A percentile compares a stretch with the other conserved stretches of the same genome.
phyloP scores from a whole-genome alignment of 495 filamentous ascomycete genomes.

The Podospora appendiculata region DNA sequence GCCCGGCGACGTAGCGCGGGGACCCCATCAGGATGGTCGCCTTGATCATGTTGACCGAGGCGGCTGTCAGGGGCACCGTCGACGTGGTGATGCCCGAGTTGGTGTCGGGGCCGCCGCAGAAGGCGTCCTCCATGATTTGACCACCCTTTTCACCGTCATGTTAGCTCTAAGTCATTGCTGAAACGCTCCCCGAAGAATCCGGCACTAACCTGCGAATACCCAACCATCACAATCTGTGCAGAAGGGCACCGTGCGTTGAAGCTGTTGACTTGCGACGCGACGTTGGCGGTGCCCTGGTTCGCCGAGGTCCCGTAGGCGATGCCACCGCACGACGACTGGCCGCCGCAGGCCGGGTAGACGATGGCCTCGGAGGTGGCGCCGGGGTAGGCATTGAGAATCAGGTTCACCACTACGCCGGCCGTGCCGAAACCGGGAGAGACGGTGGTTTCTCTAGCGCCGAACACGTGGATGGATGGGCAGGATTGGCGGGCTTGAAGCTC shows the following conservation, averaged over 20 bases:
- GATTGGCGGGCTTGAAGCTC: slow-evolving; percentile 22
- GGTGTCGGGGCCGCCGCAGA: slow-evolving; percentile 49
- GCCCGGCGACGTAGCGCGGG: slow-evolving; percentile 44
- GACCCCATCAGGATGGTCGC: slow-evolving; percentile 57
- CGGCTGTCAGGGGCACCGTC: slow-evolving; percentile 35
- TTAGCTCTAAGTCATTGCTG: neutral
- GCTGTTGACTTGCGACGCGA: slow-evolving; percentile 45
- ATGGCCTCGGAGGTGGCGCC: slow-evolving; percentile 52
- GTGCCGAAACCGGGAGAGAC: slow-evolving; percentile 48
- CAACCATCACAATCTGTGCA: slow-evolving; percentile 51
- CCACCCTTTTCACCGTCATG: slow-evolving; percentile 36
- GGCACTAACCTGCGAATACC: slow-evolving; percentile 54
- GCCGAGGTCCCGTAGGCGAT: slow-evolving; percentile 47
- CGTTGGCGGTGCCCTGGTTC: slow-evolving; percentile 41
- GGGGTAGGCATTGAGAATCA: slow-evolving; percentile 41
- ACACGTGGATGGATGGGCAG: slow-evolving; percentile 50
- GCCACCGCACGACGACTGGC: slow-evolving; percentile 37
- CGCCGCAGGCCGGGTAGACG: slow-evolving; percentile 42
- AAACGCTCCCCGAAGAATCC: neutral
- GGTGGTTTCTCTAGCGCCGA: slow-evolving; percentile 60
- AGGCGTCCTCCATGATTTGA: slow-evolving; percentile 56
- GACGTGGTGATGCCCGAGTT: slow-evolving; percentile 13
- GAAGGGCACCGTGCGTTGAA: slow-evolving; percentile 46
- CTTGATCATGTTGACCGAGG: slow-evolving; percentile 34
- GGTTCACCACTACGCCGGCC: slow-evolving; percentile 44